phyloP scores from a whole-genome alignment of 768 basidiomycete species.

The Pleurotus cornucopiae region DNA sequence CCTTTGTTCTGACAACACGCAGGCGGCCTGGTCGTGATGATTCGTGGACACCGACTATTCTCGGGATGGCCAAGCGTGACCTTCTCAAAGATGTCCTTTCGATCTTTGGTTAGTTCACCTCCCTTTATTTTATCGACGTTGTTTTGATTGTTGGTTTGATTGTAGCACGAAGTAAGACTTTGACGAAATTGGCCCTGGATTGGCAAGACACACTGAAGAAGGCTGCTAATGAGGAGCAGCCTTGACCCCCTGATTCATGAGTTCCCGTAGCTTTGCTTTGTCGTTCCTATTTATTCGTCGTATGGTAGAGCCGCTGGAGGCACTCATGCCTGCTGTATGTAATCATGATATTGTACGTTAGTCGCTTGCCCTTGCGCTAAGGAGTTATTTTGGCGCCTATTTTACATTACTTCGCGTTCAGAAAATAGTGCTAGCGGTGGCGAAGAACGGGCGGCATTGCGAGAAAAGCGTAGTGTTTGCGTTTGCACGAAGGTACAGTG shows the following conservation, averaged over 20 bases:
- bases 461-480: no score
- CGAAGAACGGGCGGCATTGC: no score
- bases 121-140: neutral
- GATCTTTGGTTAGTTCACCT: conserved; percentile 57
- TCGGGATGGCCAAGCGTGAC: conserved; percentile 77
- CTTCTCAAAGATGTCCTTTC: conserved; percentile 75
- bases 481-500: no score
- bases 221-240: conserved; percentile 46
- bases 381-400: no score
- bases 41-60: conserved; percentile 62
- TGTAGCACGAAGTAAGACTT: conserved; percentile 68
- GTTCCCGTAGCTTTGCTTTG: no score
- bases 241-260: neutral
- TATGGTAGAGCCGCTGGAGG: no score
- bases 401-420: no score
- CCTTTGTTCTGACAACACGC: conserved; percentile 10
- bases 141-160: conserved; percentile 2
- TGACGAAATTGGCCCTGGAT: conserved; percentile 70
- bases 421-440: no score
- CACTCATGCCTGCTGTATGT: no score
- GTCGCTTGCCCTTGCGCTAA: no score
- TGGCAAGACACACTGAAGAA: conserved; percentile 82
- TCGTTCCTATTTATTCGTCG: no score
- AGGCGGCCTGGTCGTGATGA: conserved; percentile 70
- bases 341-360: no score